Conservation (phyloP, 805 yeast genomes). For the Suhomyces vadensis region DNA sequence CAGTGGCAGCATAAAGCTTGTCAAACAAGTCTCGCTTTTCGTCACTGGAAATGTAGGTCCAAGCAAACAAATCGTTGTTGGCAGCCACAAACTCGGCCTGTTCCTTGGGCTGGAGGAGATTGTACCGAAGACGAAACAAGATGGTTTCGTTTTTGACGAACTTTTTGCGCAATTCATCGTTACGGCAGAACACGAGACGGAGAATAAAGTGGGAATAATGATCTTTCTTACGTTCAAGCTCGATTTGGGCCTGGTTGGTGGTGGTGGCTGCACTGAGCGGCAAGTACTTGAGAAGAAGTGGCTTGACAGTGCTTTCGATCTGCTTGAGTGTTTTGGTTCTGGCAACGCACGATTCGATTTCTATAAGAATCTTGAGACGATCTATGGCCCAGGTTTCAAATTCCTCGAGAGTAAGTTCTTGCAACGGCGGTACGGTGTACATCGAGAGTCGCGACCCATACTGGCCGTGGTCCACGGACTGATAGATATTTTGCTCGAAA, state of each 20-base stretch:
- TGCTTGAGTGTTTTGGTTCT: constrained; percentile 67
- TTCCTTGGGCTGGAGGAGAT: constrained; percentile 60
- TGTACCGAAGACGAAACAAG: constrained; percentile 73
- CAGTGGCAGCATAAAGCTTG: constrained; percentile 56
- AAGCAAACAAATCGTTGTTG: constrained; percentile 57
- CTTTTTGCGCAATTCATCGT: constrained; percentile 76
- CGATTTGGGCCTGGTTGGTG: constrained; percentile 37
- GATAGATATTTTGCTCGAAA: constrained; percentile 41
- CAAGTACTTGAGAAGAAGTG: constrained; percentile 60
- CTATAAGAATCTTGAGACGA: constrained; percentile 76
- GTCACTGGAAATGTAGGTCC: constrained; percentile 64
- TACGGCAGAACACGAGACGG: constrained; percentile 85
- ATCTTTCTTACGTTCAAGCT: constrained; percentile 77
- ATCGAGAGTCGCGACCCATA: constrained; percentile 69
- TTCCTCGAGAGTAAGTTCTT: constrained; percentile 87
- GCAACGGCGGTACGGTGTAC: constrained; percentile 73
- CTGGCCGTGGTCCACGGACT: not conserved
- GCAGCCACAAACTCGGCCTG: constrained; percentile 68
- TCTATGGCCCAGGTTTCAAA: constrained; percentile 97
- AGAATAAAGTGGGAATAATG: constrained; percentile 89
- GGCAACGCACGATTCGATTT: constrained; percentile 73
- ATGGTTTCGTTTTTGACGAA: constrained; percentile 75
- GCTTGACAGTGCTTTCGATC: constrained; percentile 62
- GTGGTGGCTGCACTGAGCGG: constrained; percentile 54
- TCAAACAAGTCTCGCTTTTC: constrained; percentile 57